Conservation (phyloP, 1,284 basidiomycete species). For the Chalciporus sp. region DNA sequence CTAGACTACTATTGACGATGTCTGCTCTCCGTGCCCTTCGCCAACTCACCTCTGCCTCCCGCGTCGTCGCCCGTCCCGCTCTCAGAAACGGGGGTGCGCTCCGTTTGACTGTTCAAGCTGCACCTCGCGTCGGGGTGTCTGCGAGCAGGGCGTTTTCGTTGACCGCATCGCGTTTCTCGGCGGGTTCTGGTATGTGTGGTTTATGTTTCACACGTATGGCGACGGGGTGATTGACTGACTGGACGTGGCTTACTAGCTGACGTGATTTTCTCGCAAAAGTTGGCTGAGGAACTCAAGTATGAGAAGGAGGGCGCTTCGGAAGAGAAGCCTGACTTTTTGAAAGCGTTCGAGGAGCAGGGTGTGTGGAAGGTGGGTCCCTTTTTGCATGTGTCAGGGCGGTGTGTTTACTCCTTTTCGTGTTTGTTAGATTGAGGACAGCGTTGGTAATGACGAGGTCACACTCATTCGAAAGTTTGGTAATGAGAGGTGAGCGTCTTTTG, state of each 20-base stretch:
- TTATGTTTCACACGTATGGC: not conserved
- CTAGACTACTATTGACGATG: slow-evolving; percentile 33
- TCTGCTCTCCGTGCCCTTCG: slow-evolving; percentile 47
- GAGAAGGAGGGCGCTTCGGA: slow-evolving; percentile 67
- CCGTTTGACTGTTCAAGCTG: slow-evolving; percentile 19
- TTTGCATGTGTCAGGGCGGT: not conserved
- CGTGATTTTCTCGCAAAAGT: slow-evolving; percentile 70
- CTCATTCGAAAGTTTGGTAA: slow-evolving; percentile 88
- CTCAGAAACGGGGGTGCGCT: slow-evolving; percentile 24
- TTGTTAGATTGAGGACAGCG: slow-evolving; percentile 67
- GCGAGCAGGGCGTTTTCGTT: slow-evolving; percentile 57
- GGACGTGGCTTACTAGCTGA: slow-evolving; percentile 55
- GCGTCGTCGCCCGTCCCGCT: slow-evolving; percentile 36
- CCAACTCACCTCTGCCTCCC: slow-evolving; percentile 41
- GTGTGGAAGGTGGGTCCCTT: slow-evolving; percentile 65
- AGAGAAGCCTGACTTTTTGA: slow-evolving; percentile 76
- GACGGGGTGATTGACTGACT: not conserved
- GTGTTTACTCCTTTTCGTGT: not conserved
- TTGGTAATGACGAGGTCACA: slow-evolving; percentile 82
- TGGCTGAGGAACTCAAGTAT: slow-evolving; percentile 84
- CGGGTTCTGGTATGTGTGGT: slow-evolving; percentile 59
- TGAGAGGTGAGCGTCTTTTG: slow-evolving; percentile 66
- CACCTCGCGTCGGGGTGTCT: slow-evolving; percentile 28
- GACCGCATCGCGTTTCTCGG: slow-evolving; percentile 54
- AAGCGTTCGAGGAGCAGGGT: slow-evolving; percentile 72